A percentile compares a stretch with the other conserved stretches of the same genome.
These are phyloP conservation scores for Labyrinthula sp. DNA, from an alignment of 352 stramenopile species.

Conservation along the genomic window DNA sequence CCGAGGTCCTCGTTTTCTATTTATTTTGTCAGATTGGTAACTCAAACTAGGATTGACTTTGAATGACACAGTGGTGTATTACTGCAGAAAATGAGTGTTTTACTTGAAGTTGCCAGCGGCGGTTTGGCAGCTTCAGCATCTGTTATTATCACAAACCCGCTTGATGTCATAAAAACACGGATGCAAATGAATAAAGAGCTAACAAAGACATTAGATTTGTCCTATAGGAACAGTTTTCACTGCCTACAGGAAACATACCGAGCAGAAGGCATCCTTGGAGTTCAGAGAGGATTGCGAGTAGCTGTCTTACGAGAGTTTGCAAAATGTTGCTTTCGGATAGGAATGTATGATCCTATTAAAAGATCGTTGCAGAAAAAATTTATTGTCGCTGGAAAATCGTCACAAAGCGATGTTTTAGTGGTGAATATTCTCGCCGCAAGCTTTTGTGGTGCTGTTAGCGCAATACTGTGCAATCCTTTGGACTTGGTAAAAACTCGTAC, in stretches of 20 bases:
- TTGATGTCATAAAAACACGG: constrained; percentile 22
- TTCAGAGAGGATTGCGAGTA: constrained; percentile 26
- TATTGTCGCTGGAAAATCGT: too few relatives aligned
- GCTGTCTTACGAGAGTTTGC: constrained; percentile 24
- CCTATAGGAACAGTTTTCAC: constrained; percentile 10
- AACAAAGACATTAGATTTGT: not conserved
- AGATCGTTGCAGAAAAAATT: constrained; percentile 10
- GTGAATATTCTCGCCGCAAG: constrained; percentile 17
- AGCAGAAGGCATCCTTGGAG: constrained; percentile 12
- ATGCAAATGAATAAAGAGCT: constrained; percentile 28
- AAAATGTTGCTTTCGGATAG: constrained; percentile 28
- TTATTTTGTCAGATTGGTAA: too few relatives aligned
- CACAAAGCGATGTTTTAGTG: not conserved
- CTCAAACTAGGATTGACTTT: too few relatives aligned
- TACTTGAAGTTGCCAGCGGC: too few relatives aligned
- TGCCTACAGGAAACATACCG: constrained; percentile 15
- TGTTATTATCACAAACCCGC: constrained; percentile 8
- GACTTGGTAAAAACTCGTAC: constrained; percentile 29
- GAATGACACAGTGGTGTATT: too few relatives aligned
- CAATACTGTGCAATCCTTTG: constrained; percentile 24
- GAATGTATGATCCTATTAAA: constrained; percentile 26
- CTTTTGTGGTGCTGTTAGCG: constrained; percentile 13
- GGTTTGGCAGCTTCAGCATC: too few relatives aligned
- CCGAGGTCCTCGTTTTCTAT: too few relatives aligned
- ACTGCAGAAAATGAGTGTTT: too few relatives aligned